phyloP scores from a whole-genome alignment of 495 filamentous ascomycete species.

The Xanthoparmelia taractica region DNA sequence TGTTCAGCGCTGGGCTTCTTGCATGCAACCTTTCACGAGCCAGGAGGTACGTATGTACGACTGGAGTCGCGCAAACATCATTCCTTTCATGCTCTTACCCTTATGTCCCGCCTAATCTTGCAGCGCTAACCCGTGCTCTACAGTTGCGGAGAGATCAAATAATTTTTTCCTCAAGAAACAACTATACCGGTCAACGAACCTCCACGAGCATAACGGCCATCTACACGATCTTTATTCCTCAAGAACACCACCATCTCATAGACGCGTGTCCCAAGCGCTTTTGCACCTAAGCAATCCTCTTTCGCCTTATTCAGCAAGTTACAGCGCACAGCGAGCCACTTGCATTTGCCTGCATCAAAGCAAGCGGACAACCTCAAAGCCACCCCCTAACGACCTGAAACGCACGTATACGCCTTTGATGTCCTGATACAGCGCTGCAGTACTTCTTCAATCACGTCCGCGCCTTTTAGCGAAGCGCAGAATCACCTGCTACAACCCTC shows the following conservation, averaged over 20 bases:
- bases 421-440: slow-evolving; percentile 14
- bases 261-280: slow-evolving; percentile 26
- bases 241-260: slow-evolving; percentile 26
- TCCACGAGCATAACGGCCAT: slow-evolving; percentile 24
- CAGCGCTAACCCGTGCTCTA: slow-evolving; percentile 19
- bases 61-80: slow-evolving; percentile 8
- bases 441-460: slow-evolving; percentile 13
- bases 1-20: slow-evolving; percentile 11
- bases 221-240: slow-evolving; percentile 19
- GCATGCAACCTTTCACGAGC: slow-evolving; percentile 21
- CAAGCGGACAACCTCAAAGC: slow-evolving; percentile 25
- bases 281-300: slow-evolving; percentile 31
- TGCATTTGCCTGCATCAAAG: slow-evolving; percentile 26
- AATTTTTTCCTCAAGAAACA: neutral
- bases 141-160: slow-evolving; percentile 22
- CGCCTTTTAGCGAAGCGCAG: slow-evolving; percentile 22
- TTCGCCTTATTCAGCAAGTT: slow-evolving; percentile 30
- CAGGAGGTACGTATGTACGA: slow-evolving; percentile 20
- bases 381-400: slow-evolving; percentile 48
- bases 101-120: neutral
- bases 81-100: slow-evolving; percentile 11
- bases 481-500: slow-evolving; percentile 23
- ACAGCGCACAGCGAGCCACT: slow-evolving; percentile 28
- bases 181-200: slow-evolving; percentile 13
- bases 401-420: slow-evolving; percentile 42